Base-by-base conservation (phyloP, 164 flowering plant genomes). In the Vitis rotundifolia region DNA sequence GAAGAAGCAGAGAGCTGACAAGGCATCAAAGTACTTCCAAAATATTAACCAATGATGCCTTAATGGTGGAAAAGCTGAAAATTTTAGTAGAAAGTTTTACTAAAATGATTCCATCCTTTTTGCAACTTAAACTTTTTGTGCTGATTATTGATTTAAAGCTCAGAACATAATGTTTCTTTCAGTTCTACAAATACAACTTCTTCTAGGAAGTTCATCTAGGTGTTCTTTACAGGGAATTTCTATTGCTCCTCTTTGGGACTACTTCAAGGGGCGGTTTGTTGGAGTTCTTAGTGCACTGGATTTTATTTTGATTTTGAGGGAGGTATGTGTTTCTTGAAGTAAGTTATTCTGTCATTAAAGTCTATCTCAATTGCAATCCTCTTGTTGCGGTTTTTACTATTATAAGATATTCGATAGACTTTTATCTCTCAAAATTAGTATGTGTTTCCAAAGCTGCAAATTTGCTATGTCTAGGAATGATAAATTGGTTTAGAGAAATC, bases 231-330 rank as follows among this genome's bases (percentile, higher is more conserved):
- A 94, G 98, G 97, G 92, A 57, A 87, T 92, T 65, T 76, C 97
- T 60, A 76, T 83, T 69, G 98, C 98, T 70, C 93, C 98, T 69
- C 90, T 94, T 59, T 92, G 97, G 94, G 97, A 92, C 75, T 88
- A 81, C 75, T 60, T 69, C 76, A 84, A 77, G 79, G 92, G 91
- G 29, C 83, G 86, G 69, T 88, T 92, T 87, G 93, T 90, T 69
- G 98, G 98, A 66, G 85, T 94, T 65, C 86, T 94, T 29, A 94
- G 89, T 86, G 89, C 93, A 50, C 61, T 80, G 75, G 98, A 94
- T 80, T 94, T 94, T 73, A 85, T 94, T 51, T 83, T 94, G 71
- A 94, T 94, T 51, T 72, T 94, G 75, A 85, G 89, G 83, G 97
- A 92, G 93, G 98, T 94, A 88, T 65, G 76, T 68, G 48, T 68